These are phyloP conservation scores for Verbascum thapsus DNA, from an alignment of 257 asterid genomes.

Conservation along the genomic window DNA sequence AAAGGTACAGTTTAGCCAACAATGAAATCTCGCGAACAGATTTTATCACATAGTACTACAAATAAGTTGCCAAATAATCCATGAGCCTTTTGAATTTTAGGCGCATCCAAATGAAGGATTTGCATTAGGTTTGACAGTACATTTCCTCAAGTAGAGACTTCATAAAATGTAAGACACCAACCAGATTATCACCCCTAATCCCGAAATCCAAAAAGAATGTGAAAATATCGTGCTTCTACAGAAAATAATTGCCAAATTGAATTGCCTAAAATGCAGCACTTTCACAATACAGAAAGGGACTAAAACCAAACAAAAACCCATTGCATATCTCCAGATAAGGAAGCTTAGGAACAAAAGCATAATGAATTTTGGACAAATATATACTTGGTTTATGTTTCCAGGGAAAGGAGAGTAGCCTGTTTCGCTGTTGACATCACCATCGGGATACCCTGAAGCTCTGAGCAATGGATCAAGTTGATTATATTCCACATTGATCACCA, in stretches of 20 bases:
- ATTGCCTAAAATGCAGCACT: neutral
- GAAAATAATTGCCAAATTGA: too few relatives aligned
- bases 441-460: conserved; percentile 89
- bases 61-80: conserved; percentile 6
- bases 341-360: conserved; percentile 22
- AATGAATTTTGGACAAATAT: conserved; percentile 20
- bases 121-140: neutral
- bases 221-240: too few relatives aligned
- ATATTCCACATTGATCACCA: conserved; percentile 99
- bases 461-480: conserved; percentile 98
- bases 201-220: too few relatives aligned
- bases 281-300: neutral
- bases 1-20: conserved; percentile 7
- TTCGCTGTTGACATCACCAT: conserved; percentile 91
- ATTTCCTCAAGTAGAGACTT: neutral
- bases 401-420: conserved; percentile 98
- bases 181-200: neutral
- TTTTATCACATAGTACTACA: neutral
- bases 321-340: conserved; percentile 1
- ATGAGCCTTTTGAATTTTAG: conserved; percentile 13
- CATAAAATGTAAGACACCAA: neutral
- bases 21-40: conserved; percentile 22
- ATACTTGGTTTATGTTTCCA: conserved; percentile 98
- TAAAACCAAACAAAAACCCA: neutral
- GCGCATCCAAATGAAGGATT: conserved; percentile 4